These are phyloP conservation scores for Rhinocladiella mackenziei DNA, from an alignment of 2,329 filamentous ascomycete genomes.

Conservation along the genomic window DNA sequence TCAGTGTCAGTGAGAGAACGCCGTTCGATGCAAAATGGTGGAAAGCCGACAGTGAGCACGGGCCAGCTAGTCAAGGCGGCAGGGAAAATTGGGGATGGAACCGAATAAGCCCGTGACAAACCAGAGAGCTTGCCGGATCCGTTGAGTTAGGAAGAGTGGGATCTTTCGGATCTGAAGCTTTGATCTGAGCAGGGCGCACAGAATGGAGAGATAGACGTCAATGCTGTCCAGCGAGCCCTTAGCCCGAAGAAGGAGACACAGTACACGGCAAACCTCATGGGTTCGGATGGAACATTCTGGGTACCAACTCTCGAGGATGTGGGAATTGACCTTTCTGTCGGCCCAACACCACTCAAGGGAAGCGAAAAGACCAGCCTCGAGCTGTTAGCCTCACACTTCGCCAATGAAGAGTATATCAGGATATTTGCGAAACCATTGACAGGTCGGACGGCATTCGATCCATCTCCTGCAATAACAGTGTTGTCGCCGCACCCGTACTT, in stretches of 20 bases:
- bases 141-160: constrained; percentile 49
- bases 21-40: constrained; percentile 66
- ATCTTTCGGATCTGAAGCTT: constrained; percentile 37
- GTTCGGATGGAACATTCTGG: constrained; percentile 64
- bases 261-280: constrained; percentile 57
- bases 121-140: constrained; percentile 61
- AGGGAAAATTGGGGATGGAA: constrained; percentile 43
- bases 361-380: constrained; percentile 65
- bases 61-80: constrained; percentile 62
- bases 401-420: constrained; percentile 62
- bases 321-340: constrained; percentile 50
- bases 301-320: constrained; percentile 69
- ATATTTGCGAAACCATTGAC: constrained; percentile 74
- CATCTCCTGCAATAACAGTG: constrained; percentile 68
- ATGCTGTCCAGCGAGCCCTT: constrained; percentile 42
- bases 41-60: constrained; percentile 72
- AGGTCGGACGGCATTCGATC: constrained; percentile 68
- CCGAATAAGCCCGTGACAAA: no score
- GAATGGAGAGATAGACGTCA: constrained; percentile 47
- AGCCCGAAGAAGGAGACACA: constrained; percentile 47
- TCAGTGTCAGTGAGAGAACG: constrained; percentile 61
- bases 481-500: constrained; percentile 73
- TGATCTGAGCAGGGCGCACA: constrained; percentile 28
- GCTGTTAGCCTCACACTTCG: constrained; percentile 56
- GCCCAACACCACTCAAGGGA: constrained; percentile 49